Conservation (phyloP, 1,284 basidiomycete species). For the Pyrrhoderma noxium region DNA sequence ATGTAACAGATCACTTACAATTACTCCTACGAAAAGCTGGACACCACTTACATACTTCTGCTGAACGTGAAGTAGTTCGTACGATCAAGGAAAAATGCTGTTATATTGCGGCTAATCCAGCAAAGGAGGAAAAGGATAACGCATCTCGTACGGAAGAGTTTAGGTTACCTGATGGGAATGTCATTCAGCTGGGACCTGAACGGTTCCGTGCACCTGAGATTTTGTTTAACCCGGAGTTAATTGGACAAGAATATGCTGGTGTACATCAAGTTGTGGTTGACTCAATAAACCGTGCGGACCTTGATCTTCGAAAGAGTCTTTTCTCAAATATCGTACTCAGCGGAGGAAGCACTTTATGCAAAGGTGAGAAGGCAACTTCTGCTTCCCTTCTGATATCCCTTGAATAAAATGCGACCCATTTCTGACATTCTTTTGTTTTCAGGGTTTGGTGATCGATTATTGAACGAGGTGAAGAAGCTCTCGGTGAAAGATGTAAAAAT, state of each 20-base stretch:
- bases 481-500: constrained; percentile 98
- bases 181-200: constrained; percentile 90
- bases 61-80: constrained; percentile 94
- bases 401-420: not conserved
- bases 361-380: too few species aligned
- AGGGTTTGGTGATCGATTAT: constrained; percentile 94
- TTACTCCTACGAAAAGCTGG: constrained; percentile 90
- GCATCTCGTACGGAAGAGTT: constrained; percentile 79
- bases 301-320: constrained; percentile 90
- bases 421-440: constrained; percentile 7
- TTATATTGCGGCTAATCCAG: constrained; percentile 86
- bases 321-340: constrained; percentile 97
- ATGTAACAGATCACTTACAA: constrained; percentile 96
- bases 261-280: constrained; percentile 94
- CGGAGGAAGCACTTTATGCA: constrained; percentile 92
- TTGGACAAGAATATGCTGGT: constrained; percentile 94
- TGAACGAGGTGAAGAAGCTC: constrained; percentile 94
- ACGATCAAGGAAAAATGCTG: constrained; percentile 99
- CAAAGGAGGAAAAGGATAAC: constrained; percentile 90
- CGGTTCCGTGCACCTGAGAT: constrained; percentile 97
- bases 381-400: constrained; percentile 22
- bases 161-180: constrained; percentile 90
- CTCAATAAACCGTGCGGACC: constrained; percentile 78
- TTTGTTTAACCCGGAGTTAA: constrained; percentile 94
- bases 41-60: constrained; percentile 92